A percentile compares a stretch with the other conserved stretches of the same genome.
Evolutionary conservation across 140 eudicot species (phyloP).

Genomic region (Oenanthe javanica): DNA sequence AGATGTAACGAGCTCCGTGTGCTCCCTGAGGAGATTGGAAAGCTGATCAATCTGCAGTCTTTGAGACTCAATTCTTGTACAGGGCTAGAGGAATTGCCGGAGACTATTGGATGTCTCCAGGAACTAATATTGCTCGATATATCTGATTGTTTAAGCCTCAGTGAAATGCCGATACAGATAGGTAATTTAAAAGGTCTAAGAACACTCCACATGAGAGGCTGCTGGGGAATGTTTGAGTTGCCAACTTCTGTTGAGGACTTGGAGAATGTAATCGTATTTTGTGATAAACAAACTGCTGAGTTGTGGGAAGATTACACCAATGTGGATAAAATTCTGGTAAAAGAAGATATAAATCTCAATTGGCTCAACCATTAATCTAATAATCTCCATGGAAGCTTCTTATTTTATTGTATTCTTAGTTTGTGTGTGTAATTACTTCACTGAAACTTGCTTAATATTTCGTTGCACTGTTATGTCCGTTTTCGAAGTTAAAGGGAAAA

Average conservation of each 20-base stretch:
- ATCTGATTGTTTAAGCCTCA: slow-evolving; percentile 38
- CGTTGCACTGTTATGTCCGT: not conserved
- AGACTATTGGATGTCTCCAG: slow-evolving; percentile 23
- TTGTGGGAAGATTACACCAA: slow-evolving; percentile 3
- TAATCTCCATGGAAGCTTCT: not conserved
- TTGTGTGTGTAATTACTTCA: not conserved
- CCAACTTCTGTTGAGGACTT: slow-evolving; percentile 3
- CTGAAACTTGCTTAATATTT: not conserved
- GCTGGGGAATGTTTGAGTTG: slow-evolving; percentile 27
- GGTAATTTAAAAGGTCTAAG: slow-evolving; percentile 28
- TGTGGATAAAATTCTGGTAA: not conserved
- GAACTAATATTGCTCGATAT: slow-evolving; percentile 30
- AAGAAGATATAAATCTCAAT: slow-evolving; percentile 2
- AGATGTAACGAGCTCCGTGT: slow-evolving; percentile 27
- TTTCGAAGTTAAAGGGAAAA: no score
- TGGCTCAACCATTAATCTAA: slow-evolving; percentile 10
- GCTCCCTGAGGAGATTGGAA: slow-evolving; percentile 30
- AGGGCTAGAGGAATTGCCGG: slow-evolving; percentile 22
- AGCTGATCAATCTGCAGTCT: slow-evolving; percentile 22
- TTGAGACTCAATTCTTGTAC: slow-evolving; percentile 37
- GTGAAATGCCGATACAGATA: slow-evolving; percentile 25
- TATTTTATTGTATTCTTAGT: not conserved
- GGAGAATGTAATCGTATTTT: not conserved
- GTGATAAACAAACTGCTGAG: not conserved
- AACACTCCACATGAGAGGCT: slow-evolving; percentile 35